Conservation (phyloP, 129 eudicot species). For the Lactuca saligna region DNA sequence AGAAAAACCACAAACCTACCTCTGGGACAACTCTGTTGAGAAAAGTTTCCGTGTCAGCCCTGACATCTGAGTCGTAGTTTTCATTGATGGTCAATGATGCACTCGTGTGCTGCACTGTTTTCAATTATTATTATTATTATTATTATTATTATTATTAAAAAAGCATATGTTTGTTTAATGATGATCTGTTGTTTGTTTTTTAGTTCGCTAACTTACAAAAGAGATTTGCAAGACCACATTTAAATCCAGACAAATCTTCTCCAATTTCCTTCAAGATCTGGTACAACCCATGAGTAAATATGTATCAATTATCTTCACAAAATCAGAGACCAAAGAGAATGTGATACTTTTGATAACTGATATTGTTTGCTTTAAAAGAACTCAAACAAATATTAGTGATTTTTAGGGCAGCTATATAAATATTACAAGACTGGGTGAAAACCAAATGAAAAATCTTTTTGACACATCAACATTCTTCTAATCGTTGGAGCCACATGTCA, state of each 20-base stretch:
- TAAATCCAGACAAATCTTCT: constrained; percentile 73
- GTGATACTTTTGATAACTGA: too few species aligned
- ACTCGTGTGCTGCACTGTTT: constrained; percentile 95
- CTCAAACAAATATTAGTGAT: too few species aligned
- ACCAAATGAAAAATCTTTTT: too few species aligned
- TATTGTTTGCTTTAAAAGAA: too few species aligned
- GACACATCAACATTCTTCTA: too few species aligned
- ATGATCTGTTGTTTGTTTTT: too few species aligned
- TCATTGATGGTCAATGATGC: constrained; percentile 96
- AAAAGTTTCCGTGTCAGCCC: constrained; percentile 91
- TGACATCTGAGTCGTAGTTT: constrained; percentile 91
- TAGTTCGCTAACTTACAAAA: constrained; percentile 54
- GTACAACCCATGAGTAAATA: constrained; percentile 12
- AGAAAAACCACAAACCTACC: constrained; percentile 65
- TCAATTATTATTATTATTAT: neutral
- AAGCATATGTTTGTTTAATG: neutral
- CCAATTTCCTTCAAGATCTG: constrained; percentile 93
- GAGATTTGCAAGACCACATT: constrained; percentile 92
- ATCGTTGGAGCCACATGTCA: too few species aligned
- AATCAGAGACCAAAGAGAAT: too few species aligned
- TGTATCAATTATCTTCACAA: neutral
- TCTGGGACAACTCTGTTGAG: constrained; percentile 87
- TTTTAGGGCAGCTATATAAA: too few species aligned
- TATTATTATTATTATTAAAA: neutral
- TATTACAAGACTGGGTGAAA: too few species aligned